These are phyloP conservation scores for Teunomyces barrocoloradensis DNA, from an alignment of 805 yeast genomes.

Conservation along the genomic window DNA sequence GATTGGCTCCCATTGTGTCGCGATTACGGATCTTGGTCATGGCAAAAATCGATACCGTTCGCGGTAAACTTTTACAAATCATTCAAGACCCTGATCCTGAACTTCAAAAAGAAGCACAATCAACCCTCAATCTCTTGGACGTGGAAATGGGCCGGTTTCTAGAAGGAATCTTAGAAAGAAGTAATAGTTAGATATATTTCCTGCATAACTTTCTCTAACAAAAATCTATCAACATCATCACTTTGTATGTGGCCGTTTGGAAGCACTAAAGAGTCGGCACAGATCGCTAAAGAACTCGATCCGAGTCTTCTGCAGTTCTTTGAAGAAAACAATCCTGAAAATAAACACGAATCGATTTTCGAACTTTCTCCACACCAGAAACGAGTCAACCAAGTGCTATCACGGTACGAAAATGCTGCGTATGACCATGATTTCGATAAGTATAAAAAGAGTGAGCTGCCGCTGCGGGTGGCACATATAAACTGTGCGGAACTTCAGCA, in stretches of 20 bases:
- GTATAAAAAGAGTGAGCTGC: slow-evolving; percentile 28
- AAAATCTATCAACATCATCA: not conserved
- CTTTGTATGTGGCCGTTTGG: slow-evolving; percentile 31
- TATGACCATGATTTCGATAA: slow-evolving; percentile 28
- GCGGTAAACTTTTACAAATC: slow-evolving; percentile 8
- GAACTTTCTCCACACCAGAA: slow-evolving; percentile 26
- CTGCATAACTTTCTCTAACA: slow-evolving; percentile 3
- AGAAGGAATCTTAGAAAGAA: slow-evolving; percentile 38
- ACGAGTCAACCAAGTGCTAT: slow-evolving; percentile 25
- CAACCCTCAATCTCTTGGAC: slow-evolving; percentile 20
- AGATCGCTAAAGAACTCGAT: slow-evolving; percentile 34
- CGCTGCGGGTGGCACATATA: slow-evolving; percentile 24
- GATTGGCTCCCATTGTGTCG: slow-evolving; percentile 53
- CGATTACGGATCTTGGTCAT: slow-evolving; percentile 46
- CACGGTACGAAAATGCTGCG: slow-evolving; percentile 12
- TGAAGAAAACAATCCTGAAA: slow-evolving; percentile 28
- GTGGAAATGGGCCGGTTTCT: slow-evolving; percentile 37
- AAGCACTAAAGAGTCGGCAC: slow-evolving; percentile 18
- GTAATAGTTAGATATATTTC: not conserved
- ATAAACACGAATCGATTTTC: slow-evolving; percentile 19
- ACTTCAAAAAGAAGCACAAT: not conserved
- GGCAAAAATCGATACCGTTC: slow-evolving; percentile 20
- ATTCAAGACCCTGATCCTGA: not conserved
- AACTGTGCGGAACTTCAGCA: slow-evolving; percentile 43
- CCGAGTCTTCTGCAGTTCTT: slow-evolving; percentile 31